Base-by-base conservation (phyloP, 768 basidiomycete species). In the Obba rivulosa region DNA sequence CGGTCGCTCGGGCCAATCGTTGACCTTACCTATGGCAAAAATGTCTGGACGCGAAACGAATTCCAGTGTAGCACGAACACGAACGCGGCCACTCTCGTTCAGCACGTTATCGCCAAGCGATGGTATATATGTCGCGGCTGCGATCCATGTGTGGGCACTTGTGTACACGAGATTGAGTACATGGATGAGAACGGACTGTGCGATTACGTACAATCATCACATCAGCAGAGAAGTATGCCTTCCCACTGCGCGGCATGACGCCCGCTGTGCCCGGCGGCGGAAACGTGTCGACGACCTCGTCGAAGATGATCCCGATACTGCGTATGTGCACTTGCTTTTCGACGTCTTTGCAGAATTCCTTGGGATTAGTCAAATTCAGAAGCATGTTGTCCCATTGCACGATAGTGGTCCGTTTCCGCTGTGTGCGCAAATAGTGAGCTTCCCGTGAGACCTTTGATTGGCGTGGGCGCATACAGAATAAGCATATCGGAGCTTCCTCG, bases 11-110 rank as follows among this genome's bases (percentile, higher is more conserved):
- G 64, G 49, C 69, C 76, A 80, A 31, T 82, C 79, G 52, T 80
- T 76, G 50, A 81, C 71, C 57, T 88, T 85, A 1, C 85, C 85
- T 1, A 66, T 71, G 0, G 85, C 86, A 46, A 82, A 86, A 11
- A 88, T 76, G 48, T 71, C 70, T 0, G 76, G 66, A 59, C 81
- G 65, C 0, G 63, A 64, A 4, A 55, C 57, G 2, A 87, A 62
- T 55, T 85, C 83, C 34, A 87, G 69, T 0, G 81, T 83, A 3
- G 79, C 70, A 22, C 63, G 58, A 10, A 87, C 73, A 49, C 75
- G 76, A 45, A 85, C 74, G 55, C 66, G 50, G 63, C 78, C 57
- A 52, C 50, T 31, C 46, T 60, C 21, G 56, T 69, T 64, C 17
- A 76, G 62, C 1, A 64, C 55, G 34, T 59, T 61, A 3, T 63